Conservation (phyloP, 2,329 filamentous ascomycete species). For the Colletotrichum sp. region DNA sequence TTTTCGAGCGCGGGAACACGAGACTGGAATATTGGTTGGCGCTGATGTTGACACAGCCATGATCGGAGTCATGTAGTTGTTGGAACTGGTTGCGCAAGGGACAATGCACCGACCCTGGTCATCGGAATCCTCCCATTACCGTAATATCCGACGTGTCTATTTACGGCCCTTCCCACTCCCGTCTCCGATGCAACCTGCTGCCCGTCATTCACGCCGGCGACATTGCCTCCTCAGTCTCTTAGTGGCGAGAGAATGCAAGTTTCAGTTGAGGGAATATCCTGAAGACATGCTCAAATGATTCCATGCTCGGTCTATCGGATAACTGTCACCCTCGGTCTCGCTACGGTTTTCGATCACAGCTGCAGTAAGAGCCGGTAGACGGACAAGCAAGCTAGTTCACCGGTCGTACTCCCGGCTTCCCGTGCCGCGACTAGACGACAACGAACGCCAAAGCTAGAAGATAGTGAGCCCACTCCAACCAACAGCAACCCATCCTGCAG, state of each 20-base stretch:
- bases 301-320: neutral
- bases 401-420: neutral
- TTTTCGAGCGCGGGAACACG: neutral
- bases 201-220: neutral
- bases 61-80: neutral
- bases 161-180: neutral
- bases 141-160: neutral
- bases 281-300: neutral
- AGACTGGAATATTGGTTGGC: neutral
- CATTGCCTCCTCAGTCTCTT: neutral
- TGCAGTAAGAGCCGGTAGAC: neutral
- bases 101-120: neutral
- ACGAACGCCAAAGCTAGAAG: neutral
- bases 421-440: neutral
- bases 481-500: neutral
- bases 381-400: neutral
- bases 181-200: neutral
- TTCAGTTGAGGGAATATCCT: neutral
- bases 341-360: neutral
- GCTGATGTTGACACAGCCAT: neutral
- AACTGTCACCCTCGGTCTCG: neutral
- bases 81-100: neutral
- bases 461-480: neutral
- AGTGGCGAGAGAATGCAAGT: neutral
- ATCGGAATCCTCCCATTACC: neutral